A percentile compares a stretch with the other conserved stretches of the same genome.
Conservation (phyloP, 768 basidiomycete species). For the Lentinus tigrinus region DNA sequence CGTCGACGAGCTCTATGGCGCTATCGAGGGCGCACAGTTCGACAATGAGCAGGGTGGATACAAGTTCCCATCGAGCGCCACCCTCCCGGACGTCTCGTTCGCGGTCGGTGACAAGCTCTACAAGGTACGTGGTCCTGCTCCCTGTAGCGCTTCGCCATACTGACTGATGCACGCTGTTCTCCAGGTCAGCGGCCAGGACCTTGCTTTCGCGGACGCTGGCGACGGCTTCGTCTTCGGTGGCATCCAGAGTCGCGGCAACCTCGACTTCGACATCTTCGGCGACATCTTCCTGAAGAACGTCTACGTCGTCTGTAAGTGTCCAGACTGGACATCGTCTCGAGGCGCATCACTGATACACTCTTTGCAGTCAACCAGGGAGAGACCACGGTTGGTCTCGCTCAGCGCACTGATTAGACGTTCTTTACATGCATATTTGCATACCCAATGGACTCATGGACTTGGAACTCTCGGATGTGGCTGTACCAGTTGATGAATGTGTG, state of each 20-base stretch:
- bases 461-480: background rate
- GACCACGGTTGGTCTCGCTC: conserved; percentile 28
- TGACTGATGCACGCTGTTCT: no score
- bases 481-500: no score
- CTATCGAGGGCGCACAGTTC: conserved; percentile 35
- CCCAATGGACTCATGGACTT: background rate
- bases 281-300: conserved; percentile 34
- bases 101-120: conserved; percentile 34
- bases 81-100: conserved; percentile 32
- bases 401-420: conserved; percentile 21
- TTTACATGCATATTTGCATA: background rate
- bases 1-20: conserved; percentile 32
- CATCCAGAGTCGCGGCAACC: conserved; percentile 33
- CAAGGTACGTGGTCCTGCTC: conserved; percentile 21
- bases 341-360: background rate
- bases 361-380: conserved; percentile 28
- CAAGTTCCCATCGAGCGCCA: conserved; percentile 33
- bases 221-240: conserved; percentile 28
- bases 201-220: conserved; percentile 27
- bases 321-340: background rate
- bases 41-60: conserved; percentile 37
- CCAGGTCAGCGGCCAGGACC: conserved; percentile 23
- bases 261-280: conserved; percentile 32
- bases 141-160: background rate
- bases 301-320: conserved; percentile 32